Percentiles rank a stretch among this genome's conserved stretches.
These are phyloP conservation scores for Leishmania mexicana DNA, from an alignment of 208 protist genomes.

Conservation along the genomic window DNA sequence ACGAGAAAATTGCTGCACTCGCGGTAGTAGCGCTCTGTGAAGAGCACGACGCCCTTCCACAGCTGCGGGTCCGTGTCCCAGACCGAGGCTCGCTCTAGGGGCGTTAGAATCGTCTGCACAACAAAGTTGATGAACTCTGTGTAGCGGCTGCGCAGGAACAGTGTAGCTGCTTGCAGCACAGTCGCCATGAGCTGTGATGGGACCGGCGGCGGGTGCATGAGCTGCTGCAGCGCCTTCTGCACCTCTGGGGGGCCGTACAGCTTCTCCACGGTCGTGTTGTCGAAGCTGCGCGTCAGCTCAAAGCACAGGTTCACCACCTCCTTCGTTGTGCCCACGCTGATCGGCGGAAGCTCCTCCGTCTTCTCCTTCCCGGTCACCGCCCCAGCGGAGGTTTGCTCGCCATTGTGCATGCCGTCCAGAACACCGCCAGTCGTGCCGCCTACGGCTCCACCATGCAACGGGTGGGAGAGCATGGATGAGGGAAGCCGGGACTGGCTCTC, in stretches of 20 bases:
- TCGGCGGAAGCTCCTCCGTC: slow-evolving; percentile 34
- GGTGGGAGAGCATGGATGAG: slow-evolving; percentile 1
- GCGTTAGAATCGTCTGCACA: slow-evolving; percentile 53
- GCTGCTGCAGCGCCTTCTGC: slow-evolving; percentile 43
- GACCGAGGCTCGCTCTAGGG: slow-evolving; percentile 51
- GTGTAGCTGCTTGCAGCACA: slow-evolving; percentile 47
- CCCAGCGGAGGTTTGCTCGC: not conserved
- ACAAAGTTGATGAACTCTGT: slow-evolving; percentile 59
- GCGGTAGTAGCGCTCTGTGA: slow-evolving; percentile 70
- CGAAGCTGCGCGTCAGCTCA: slow-evolving; percentile 60
- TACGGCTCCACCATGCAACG: not conserved
- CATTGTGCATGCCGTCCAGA: slow-evolving; percentile 27
- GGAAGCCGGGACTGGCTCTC: slow-evolving; percentile 27
- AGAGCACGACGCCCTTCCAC: slow-evolving; percentile 74
- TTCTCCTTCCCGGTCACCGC: slow-evolving; percentile 5
- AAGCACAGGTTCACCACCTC: slow-evolving; percentile 67
- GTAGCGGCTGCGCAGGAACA: slow-evolving; percentile 34
- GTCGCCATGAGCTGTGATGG: slow-evolving; percentile 85
- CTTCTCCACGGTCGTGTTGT: slow-evolving; percentile 41
- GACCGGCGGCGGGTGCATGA: slow-evolving; percentile 56
- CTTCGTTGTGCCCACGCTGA: slow-evolving; percentile 60
- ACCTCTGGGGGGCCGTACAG: slow-evolving; percentile 67
- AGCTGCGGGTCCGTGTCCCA: slow-evolving; percentile 71
- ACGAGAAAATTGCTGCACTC: slow-evolving; percentile 78
- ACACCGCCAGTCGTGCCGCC: slow-evolving; percentile 3